Conservation (phyloP, 2,329 filamentous ascomycete species). For the Colletotrichum lentis region DNA sequence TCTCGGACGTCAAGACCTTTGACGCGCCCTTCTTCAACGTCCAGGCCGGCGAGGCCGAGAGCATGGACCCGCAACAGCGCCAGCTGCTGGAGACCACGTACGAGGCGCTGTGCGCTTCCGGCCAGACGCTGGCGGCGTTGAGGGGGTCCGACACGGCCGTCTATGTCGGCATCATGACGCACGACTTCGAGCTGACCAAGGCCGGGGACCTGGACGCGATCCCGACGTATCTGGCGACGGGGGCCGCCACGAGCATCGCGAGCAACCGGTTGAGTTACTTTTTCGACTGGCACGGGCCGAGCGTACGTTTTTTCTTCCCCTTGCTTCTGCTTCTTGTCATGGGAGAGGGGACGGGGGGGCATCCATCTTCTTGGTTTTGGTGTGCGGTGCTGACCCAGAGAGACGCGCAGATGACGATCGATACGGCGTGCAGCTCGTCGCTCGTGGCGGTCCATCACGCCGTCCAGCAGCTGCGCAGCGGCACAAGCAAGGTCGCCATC, state of each 20-base stretch:
- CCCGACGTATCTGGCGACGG: slow-evolving; percentile 46
- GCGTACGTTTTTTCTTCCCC: slow-evolving; percentile 39
- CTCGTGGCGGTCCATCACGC: slow-evolving; percentile 53
- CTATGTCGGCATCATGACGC: slow-evolving; percentile 40
- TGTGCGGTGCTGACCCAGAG: too few species aligned
- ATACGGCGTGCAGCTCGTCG: slow-evolving; percentile 56
- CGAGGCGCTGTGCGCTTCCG: slow-evolving; percentile 43
- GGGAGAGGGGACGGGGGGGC: too few species aligned
- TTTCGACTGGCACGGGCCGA: slow-evolving; percentile 51
- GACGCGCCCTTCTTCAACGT: slow-evolving; percentile 46
- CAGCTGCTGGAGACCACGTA: slow-evolving; percentile 47
- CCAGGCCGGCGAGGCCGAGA: slow-evolving; percentile 42
- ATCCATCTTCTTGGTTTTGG: too few species aligned
- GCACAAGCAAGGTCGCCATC: slow-evolving; percentile 44
- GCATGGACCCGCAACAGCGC: slow-evolving; percentile 49
- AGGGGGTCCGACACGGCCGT: slow-evolving; percentile 17
- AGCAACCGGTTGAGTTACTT: slow-evolving; percentile 53
- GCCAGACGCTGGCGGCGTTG: slow-evolving; percentile 17
- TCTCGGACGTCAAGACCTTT: slow-evolving; percentile 39
- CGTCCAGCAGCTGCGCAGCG: slow-evolving; percentile 46
- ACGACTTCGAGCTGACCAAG: slow-evolving; percentile 42
- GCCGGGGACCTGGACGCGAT: slow-evolving; percentile 40
- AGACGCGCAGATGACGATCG: slow-evolving; percentile 49
- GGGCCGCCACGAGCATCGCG: slow-evolving; percentile 46
- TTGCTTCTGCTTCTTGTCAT: too few species aligned